phyloP scores from a whole-genome alignment of 352 stramenopile species.

The Phytophthora uliginosa region DNA sequence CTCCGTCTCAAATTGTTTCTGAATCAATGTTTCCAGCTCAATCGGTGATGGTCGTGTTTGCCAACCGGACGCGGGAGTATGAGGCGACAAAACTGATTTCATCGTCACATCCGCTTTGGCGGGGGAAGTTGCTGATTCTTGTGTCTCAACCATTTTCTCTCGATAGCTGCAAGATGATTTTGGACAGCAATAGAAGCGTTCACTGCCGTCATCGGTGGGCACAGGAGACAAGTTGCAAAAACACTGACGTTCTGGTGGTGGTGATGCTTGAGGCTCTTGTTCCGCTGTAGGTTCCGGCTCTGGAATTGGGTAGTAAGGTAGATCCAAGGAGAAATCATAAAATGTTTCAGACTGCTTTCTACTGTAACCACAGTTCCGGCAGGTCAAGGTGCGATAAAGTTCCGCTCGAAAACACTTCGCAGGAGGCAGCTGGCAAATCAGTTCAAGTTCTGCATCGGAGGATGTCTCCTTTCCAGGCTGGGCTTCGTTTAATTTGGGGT shows the following conservation, averaged over 20 bases:
- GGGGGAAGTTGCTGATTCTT: constrained; percentile 17
- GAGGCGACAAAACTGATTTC: constrained; percentile 15
- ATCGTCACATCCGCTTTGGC: constrained; percentile 15
- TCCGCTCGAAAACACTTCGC: constrained; percentile 85
- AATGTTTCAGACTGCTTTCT: constrained; percentile 85
- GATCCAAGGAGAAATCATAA: constrained; percentile 89
- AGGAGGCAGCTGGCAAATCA: constrained; percentile 68
- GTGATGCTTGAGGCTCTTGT: constrained; percentile 44
- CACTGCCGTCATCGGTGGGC: constrained; percentile 40
- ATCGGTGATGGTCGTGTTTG: constrained; percentile 38
- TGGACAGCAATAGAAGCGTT: constrained; percentile 63
- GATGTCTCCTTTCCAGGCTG: constrained; percentile 21
- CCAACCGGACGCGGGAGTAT: constrained; percentile 15
- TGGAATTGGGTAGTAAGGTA: constrained; percentile 54
- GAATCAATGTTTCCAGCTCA: constrained; percentile 66
- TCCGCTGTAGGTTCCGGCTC: constrained; percentile 38
- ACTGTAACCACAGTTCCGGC: constrained; percentile 79
- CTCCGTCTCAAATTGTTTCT: constrained; percentile 85
- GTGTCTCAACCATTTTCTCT: constrained; percentile 44
- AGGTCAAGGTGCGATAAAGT: constrained; percentile 83
- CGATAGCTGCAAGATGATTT: constrained; percentile 74
- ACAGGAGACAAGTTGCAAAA: constrained; percentile 65
- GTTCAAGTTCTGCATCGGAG: constrained; percentile 38
- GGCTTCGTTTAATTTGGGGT: constrained; percentile 16
- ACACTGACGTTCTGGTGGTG: constrained; percentile 51